Base-by-base conservation (phyloP, 1,284 basidiomycete species). In the Apiotrichum laibachii region DNA sequence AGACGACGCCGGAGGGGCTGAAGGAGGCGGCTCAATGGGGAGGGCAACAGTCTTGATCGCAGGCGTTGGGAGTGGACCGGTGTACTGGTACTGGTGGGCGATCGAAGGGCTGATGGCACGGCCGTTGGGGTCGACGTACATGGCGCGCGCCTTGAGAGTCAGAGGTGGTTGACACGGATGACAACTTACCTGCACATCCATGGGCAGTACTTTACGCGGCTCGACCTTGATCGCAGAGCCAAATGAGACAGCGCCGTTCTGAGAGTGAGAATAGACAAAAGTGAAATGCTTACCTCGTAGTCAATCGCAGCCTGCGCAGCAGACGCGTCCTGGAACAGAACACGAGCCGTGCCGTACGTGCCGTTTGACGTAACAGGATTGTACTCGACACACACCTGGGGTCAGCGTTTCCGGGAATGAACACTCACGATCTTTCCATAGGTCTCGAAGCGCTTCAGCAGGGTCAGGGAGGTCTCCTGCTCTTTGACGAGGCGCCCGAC, bases 401-500 rank as follows among this genome's bases (percentile, higher is more conserved):
- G 35, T 65, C 44, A 58, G 42, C 2, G 11, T 6, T 18, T 53
- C 34, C 31, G 13, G 0, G 43, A 42, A 2, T 13, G 18, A 13
- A 19, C 16, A 64, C 67, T 64, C 31, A 72, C 67, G 26, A 76
- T 67, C n/a, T 45, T 52, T 1, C 73, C 73, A 56, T 76, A 71
- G n/a, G 48, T 60, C n/a, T 48, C 58, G 43, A 76, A 76, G 9
- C 72, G 55, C 18, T 55, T 45, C 15, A 67, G 59, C 8, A 76
- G 56, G 11, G 59, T 65, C 6, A 42, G 26, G 5, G 62, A 26
- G 0, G 62, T 69, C 56, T 76, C 72, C 8, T 56, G n/a, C 1
- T 51, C 59, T 56, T 72, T 72, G 47, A 59, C 60, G 2, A 75
- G 55, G 3, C 65, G 43, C 2, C 71, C 65, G 2, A 76, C 69